Base-by-base conservation (phyloP, 2,329 filamentous ascomycete species). In the Colletotrichum acutatum region DNA sequence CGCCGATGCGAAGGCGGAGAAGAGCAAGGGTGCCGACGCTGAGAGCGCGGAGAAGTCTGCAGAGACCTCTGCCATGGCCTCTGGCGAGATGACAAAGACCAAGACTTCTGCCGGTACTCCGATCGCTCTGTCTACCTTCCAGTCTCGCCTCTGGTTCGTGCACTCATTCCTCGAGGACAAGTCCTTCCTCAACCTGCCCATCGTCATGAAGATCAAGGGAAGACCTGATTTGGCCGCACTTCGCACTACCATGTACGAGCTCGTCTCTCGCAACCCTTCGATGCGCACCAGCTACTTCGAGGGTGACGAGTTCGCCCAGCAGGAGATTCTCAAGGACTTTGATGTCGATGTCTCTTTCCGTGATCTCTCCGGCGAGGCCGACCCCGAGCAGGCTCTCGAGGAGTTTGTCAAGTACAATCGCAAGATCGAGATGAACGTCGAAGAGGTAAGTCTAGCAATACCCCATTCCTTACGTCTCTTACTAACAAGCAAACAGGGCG, bases 101-200 rank as follows among this genome's bases (percentile, higher is more conserved):
- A 26, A 77, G 72, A 64, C 65, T 65, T 14, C 63, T 68, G 22
- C 60, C 37, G 28, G 64, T 5, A 74, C 61, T 11, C 56, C 71
- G n/a, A 63, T 76, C 11, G 75, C 77, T 19, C 67, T 78, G 49
- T 78, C 77, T 4, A 77, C 75, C 60, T 78, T 77, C 72, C 77
- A 78, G 68, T 75, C 73, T 22, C 77, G 77, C 5, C 75, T 78
- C 26, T 78, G 76, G 76, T 78, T 77, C 54, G 72, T 77, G 12
- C 76, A 78, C 72, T 77, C 71, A 59, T 77, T 78, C 71, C 68
- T 75, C 11, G 76, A 77, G 56, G 76, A 78, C 66, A 76, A 76
- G 63, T 76, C 75, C 1, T 74, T 76, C 69, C 76, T 78, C 71
- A 78, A 78, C 66, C 71, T 77, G 22, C 75, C 76, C 56, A 77